Evolutionary conservation across 768 basidiomycete genomes (phyloP), one percentile per base, ranked within the genome.

Genomic region (Mycena sanguinolenta): DNA sequence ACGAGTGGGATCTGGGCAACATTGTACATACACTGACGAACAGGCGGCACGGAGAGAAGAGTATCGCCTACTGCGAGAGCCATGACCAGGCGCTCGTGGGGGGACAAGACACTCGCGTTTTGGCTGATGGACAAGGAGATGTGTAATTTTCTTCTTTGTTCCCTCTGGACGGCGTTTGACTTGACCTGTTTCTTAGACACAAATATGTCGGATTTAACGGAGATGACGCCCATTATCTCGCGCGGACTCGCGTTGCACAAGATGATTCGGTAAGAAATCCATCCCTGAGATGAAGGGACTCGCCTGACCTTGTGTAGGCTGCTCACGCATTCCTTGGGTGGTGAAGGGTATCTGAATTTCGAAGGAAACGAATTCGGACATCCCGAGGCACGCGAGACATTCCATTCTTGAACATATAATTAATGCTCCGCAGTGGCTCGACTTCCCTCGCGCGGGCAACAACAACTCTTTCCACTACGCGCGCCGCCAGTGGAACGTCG

Each of bases 71-170:
- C 64, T 93, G 92, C 60, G 98, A 99, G 82, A 96, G 94, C 75
- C 98, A 99, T 73, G 97, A 99, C 81, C 98, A 99, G 79, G 97
- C 98, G 17, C 88, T 99, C 32, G 98, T 99, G 0, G 98, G 98
- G n/a, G 16, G 98, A 99, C 84, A 99, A 99, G 85, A 99, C 97
- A 3, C 77, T 99, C 53, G 98, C 98, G 4, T 99, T 99, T 82
- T 99, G 98, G 98, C 82, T 99, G 67, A 99, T 99, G 98, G 98
- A 99, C 82, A 97, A 97, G 82, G 98, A 99, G 82, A 99, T 99
- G 98, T 98, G 97, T 96, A 86, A 75, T 90, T 85, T 12, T 23
- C 38, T 23, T 57, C 55, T 61, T 55, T 69, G 64, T 53, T 69
- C 64, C 4, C 53, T n/a, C 49, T 10, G n/a, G 39, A 57, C 10